Conservation (phyloP, 495 filamentous ascomycete species). For the Talaromyces ruber region DNA sequence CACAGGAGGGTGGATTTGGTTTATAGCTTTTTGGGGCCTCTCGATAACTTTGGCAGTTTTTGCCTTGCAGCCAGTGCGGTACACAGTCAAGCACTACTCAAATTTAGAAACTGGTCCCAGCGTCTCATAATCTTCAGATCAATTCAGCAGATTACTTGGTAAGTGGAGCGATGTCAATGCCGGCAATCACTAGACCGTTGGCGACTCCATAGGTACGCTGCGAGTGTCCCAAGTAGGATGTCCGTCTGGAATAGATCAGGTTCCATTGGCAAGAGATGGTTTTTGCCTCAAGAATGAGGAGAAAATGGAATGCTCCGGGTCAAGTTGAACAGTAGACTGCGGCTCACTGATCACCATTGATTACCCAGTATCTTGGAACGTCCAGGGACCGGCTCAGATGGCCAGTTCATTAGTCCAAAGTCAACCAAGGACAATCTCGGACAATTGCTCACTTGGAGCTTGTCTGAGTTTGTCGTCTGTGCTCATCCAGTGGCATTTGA, state of each 20-base stretch:
- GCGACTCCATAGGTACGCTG: slow-evolving; percentile 5
- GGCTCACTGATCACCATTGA: not conserved
- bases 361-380: slow-evolving; percentile 2
- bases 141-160: slow-evolving; percentile 1
- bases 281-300: slow-evolving; percentile 5
- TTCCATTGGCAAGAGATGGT: slow-evolving; percentile 2
- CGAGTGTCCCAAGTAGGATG: slow-evolving; percentile 3
- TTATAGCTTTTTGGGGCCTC: slow-evolving; percentile 7
- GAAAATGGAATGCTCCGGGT: slow-evolving; percentile 7
- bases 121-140: not conserved
- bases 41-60: not conserved
- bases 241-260: not conserved
- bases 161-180: slow-evolving; percentile 7
- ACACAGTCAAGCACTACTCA: slow-evolving; percentile 3
- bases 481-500: not conserved
- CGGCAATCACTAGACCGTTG: slow-evolving; percentile 3
- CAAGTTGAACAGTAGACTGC: not conserved
- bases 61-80: slow-evolving; percentile 6
- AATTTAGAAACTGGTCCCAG: slow-evolving; percentile 1
- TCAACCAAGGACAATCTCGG: slow-evolving; percentile 1
- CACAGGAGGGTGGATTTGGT: slow-evolving; percentile 8
- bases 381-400: not conserved
- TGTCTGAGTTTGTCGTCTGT: not conserved
- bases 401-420: not conserved
- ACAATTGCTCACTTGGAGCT: not conserved